Conservation (phyloP, 257 asterid genomes). For the Lycium barbarum region DNA sequence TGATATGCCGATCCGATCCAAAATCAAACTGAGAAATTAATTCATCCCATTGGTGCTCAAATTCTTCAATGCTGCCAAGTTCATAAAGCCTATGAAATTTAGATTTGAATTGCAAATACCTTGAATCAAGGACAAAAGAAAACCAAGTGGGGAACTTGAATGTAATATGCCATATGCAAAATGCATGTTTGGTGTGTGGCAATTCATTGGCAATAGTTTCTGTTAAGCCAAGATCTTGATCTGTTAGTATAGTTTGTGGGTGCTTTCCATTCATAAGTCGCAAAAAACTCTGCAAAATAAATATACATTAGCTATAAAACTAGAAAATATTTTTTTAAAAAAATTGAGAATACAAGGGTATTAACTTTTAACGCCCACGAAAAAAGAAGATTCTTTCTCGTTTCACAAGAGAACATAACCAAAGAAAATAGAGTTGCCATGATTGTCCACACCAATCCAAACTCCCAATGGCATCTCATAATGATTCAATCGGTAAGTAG, state of each 20-base stretch:
- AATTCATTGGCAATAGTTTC: not conserved
- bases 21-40: not conserved
- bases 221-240: not conserved
- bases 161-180: conserved; percentile 20
- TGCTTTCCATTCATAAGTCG: not conserved
- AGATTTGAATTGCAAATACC: not conserved
- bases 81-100: not conserved
- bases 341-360: not conserved
- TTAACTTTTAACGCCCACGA: not conserved
- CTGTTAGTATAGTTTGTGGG: not conserved
- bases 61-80: not conserved
- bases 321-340: no score
- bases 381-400: not conserved
- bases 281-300: not conserved
- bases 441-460: no score
- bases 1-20: not conserved
- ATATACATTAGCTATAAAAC: no score
- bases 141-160: not conserved
- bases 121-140: not conserved
- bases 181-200: not conserved
- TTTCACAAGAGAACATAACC: not conserved
- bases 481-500: no score
- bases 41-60: not conserved
- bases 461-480: no score
- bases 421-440: no score